Percentiles rank a stretch among this genome's conserved stretches.
Evolutionary conservation across 2,329 filamentous ascomycete genomes (phyloP).

Genomic region (Scytalidium lignicola): DNA sequence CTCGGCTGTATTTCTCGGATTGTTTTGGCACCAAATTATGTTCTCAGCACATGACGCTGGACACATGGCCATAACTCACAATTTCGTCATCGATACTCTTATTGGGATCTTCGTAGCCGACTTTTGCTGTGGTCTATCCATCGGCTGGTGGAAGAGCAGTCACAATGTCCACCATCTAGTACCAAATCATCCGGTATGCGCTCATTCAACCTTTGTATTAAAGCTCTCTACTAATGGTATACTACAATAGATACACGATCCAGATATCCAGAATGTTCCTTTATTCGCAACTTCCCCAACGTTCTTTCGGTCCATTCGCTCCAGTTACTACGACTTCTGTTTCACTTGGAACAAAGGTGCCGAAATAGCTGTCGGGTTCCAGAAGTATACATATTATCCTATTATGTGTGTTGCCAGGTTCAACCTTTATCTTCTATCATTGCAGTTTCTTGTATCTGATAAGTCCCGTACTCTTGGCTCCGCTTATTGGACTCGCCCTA

Average conservation of each 20-base stretch:
- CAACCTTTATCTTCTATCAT: conserved; percentile 66
- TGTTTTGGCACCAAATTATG: conserved; percentile 67
- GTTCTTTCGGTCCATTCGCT: conserved; percentile 59
- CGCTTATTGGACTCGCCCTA: conserved; percentile 63
- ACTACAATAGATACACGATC: too few species aligned
- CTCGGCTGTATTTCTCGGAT: conserved; percentile 53
- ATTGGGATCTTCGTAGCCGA: conserved; percentile 60
- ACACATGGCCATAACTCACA: conserved; percentile 56
- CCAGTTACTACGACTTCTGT: conserved; percentile 57
- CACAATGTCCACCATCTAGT: conserved; percentile 66
- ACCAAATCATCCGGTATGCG: conserved; percentile 58
- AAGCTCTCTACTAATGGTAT: too few species aligned
- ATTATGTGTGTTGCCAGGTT: conserved; percentile 64
- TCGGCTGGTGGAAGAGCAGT: conserved; percentile 66
- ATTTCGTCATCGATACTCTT: conserved; percentile 52
- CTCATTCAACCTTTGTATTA: too few species aligned
- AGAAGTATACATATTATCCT: conserved; percentile 65
- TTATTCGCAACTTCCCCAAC: conserved; percentile 62
- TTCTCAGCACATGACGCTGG: conserved; percentile 63
- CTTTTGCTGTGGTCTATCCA: conserved; percentile 60
- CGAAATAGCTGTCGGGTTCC: conserved; percentile 53
- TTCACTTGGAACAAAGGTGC: conserved; percentile 60
- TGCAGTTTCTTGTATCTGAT: conserved; percentile 52
- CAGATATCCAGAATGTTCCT: conserved; percentile 61
- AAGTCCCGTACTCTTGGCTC: conserved; percentile 47